Conservation (phyloP, 208 protist genomes). For the Herpetomonas samuelpessoai region DNA sequence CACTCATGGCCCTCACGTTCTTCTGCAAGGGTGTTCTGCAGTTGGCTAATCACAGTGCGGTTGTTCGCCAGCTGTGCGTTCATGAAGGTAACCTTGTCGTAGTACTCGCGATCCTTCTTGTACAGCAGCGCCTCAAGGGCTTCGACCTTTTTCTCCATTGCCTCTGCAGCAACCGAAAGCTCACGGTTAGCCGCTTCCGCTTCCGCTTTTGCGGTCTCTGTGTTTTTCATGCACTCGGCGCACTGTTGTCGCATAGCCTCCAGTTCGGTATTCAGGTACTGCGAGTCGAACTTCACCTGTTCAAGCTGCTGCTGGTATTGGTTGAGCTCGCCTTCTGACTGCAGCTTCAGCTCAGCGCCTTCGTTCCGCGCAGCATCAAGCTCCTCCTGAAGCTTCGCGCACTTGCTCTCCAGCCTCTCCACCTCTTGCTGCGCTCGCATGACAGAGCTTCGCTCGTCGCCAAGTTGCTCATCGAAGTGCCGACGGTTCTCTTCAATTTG, state of each 20-base stretch:
- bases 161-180: constrained; percentile 55
- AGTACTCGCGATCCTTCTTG: constrained; percentile 71
- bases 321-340: constrained; percentile 39
- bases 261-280: constrained; percentile 75
- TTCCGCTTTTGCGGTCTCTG: constrained; percentile 21
- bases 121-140: constrained; percentile 65
- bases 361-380: constrained; percentile 39
- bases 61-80: constrained; percentile 86
- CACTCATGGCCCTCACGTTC: constrained; percentile 39
- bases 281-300: constrained; percentile 79
- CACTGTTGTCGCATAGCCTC: constrained; percentile 40
- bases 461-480: constrained; percentile 52
- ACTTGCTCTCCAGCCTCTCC: constrained; percentile 32
- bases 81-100: constrained; percentile 85
- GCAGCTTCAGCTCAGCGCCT: constrained; percentile 26
- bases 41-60: constrained; percentile 59
- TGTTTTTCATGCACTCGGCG: constrained; percentile 22
- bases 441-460: constrained; percentile 39
- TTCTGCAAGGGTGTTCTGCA: constrained; percentile 56
- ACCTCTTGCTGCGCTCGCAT: constrained; percentile 31
- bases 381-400: constrained; percentile 37
- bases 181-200: constrained; percentile 34
- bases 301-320: constrained; percentile 77
- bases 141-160: constrained; percentile 49
- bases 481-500: constrained; percentile 78